Conservation (phyloP, 2,329 filamentous ascomycete genomes). For the Ophiostoma sp. region DNA sequence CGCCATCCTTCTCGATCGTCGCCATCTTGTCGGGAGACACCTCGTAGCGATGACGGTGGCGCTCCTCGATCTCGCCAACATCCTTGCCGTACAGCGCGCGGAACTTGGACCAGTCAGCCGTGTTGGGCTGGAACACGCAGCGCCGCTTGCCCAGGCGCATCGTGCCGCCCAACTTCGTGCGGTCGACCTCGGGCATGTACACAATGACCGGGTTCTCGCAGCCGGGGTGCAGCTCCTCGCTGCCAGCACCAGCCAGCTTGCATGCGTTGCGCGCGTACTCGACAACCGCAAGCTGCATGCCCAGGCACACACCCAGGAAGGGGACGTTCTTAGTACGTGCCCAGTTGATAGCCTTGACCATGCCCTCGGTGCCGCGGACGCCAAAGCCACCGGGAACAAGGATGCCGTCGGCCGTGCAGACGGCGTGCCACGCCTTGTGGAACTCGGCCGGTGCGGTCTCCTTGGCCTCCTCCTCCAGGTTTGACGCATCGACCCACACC, state of each 20-base stretch:
- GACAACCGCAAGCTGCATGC: slow-evolving; percentile 89
- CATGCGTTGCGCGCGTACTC: slow-evolving; percentile 77
- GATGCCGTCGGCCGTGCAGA: slow-evolving; percentile 64
- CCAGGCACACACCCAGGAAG: slow-evolving; percentile 84
- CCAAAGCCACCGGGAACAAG: slow-evolving; percentile 76
- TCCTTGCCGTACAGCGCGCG: slow-evolving; percentile 59
- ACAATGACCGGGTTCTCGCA: slow-evolving; percentile 69
- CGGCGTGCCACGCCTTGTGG: slow-evolving; percentile 78
- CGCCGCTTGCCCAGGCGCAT: slow-evolving; percentile 70
- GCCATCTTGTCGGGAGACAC: slow-evolving; percentile 68
- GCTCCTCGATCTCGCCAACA: slow-evolving; percentile 50
- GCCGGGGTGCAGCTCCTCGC: slow-evolving; percentile 50
- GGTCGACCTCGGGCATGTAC: slow-evolving; percentile 73
- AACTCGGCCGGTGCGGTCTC: slow-evolving; percentile 62
- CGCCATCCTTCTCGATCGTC: slow-evolving; percentile 53
- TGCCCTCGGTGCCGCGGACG: slow-evolving; percentile 74
- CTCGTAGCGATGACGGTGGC: slow-evolving; percentile 75
- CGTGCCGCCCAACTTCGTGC: slow-evolving; percentile 66
- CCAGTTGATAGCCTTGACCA: slow-evolving; percentile 83
- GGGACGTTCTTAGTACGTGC: slow-evolving; percentile 75
- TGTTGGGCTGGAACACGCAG: slow-evolving; percentile 63
- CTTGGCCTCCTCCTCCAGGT: slow-evolving; percentile 66
- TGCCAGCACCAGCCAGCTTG: slow-evolving; percentile 52
- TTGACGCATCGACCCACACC: slow-evolving; percentile 76
- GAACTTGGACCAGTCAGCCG: slow-evolving; percentile 63